Conservation (phyloP, 176 grass and related monocot species). For the Tuctoria greenei region DNA sequence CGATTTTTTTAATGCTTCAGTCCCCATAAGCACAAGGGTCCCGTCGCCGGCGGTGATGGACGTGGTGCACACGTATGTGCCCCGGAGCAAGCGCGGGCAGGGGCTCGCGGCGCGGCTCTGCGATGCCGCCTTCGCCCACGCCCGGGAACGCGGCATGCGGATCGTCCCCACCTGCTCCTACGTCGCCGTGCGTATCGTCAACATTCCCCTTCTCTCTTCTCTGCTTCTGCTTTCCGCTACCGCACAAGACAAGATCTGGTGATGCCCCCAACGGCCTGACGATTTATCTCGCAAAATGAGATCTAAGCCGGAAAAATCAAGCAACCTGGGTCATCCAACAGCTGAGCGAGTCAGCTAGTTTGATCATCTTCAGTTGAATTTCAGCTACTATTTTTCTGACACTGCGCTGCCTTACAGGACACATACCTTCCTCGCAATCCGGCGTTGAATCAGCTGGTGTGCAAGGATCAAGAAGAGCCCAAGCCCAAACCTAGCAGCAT, state of each 20-base stretch:
- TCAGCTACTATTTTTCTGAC: neutral
- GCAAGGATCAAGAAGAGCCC: conserved; percentile 26
- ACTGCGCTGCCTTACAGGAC: conserved; percentile 41
- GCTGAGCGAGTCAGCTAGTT: neutral
- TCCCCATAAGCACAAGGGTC: no score
- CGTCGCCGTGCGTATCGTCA: conserved; percentile 46
- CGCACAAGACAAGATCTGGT: neutral
- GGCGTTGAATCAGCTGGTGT: conserved; percentile 53
- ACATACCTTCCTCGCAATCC: conserved; percentile 72
- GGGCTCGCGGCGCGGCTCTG: conserved; percentile 76
- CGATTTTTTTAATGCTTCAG: no score
- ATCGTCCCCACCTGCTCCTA: conserved; percentile 85
- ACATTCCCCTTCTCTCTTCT: no score
- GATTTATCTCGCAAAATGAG: neutral
- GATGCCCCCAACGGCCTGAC: no score
- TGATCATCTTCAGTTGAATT: neutral
- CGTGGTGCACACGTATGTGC: conserved; percentile 88
- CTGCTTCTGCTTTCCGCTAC: no score
- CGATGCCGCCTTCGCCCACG: conserved; percentile 72
- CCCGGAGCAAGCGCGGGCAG: conserved; percentile 70
- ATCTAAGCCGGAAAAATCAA: neutral
- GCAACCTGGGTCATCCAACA: neutral
- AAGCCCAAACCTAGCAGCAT: conserved; percentile 38
- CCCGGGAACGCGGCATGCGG: conserved; percentile 37
- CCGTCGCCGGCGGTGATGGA: conserved; percentile 57